A percentile compares a stretch with the other conserved stretches of the same genome.
Evolutionary conservation across 345 rosid species (phyloP).

Genomic region (Nasturtium officinale): DNA sequence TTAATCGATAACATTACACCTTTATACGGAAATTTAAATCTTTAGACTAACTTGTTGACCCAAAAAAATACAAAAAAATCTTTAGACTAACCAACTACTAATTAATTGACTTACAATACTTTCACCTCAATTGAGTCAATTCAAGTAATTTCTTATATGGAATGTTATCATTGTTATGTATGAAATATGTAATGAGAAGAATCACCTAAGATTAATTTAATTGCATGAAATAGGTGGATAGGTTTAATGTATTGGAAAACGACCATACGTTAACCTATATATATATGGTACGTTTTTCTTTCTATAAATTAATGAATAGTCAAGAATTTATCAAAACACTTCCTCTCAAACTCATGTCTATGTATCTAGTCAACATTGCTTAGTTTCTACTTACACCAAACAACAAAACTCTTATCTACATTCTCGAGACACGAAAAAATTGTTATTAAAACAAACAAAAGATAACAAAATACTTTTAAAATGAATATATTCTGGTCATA

Average conservation of each 20-base stretch:
- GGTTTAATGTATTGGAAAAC: not conserved
- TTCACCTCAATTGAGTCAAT: conserved; percentile 11
- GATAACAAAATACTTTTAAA: conserved; percentile 1
- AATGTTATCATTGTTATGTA: conserved; percentile 14
- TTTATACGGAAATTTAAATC: too few species aligned
- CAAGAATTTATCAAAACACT: too few species aligned
- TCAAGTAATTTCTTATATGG: not conserved
- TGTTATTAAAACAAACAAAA: conserved; percentile 4
- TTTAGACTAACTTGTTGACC: too few species aligned
- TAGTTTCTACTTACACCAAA: conserved; percentile 17
- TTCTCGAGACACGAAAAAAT: conserved; percentile 9
- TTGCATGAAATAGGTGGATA: conserved; percentile 9
- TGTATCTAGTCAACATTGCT: not conserved
- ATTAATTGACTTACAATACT: not conserved
- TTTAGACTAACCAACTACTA: not conserved
- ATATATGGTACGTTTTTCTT: not conserved
- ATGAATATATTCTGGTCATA: conserved; percentile 26
- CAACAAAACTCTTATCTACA: conserved; percentile 27
- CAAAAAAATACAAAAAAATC: too few species aligned
- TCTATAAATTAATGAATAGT: not conserved
- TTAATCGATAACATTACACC: not conserved
- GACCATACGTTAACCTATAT: not conserved
- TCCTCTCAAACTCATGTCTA: not conserved
- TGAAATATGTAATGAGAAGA: conserved; percentile 9
- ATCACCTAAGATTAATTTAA: not conserved